Base-by-base conservation (phyloP, 805 yeast genomes). In the Nakazawaea siamensis region DNA sequence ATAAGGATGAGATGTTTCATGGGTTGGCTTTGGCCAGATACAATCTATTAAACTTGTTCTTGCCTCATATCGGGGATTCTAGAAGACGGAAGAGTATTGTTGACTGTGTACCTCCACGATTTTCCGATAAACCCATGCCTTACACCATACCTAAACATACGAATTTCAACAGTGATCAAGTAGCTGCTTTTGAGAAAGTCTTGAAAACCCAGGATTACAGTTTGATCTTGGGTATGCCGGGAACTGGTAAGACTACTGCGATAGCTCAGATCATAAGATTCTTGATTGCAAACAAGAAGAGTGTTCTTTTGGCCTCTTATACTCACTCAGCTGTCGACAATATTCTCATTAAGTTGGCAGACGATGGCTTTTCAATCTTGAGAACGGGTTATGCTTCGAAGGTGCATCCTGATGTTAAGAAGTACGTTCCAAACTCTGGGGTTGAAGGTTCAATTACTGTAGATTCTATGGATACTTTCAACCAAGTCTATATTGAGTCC, bases 251-350 rank as follows among this genome's bases (percentile, higher is more conserved):
- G 50, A 86, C 96, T 2, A 86, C 97, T 0, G 82, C 88, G 0
- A 87, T 92, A 35, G 81, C 94, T 0, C 76, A 79, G 30, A 48
- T 92, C 13, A 79, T 88, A 28, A 66, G 70, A 38, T 60, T 70
- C 27, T 52, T 92, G 19, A 80, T 78, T 3, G 56, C 58, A 1
- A 66, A 68, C 31, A 76, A 73, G 1, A 82, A 82, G 49, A 65
- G 81, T 1, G 80, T 92, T 1, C 60, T 92, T 17, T 57, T 92
- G 31, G 74, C 96, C 0, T 82, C 95, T 0, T 87, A 84, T 50
- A 92, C 98, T 0, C 94, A 92, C 52, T 83, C 97, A 0, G 97
- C 98, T 0, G 97, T 92, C 4, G 98, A 92, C 52, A 92, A 92
- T 47, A 85, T 92, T 34, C 58, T 90, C 34, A 57, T 84, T 27